Base-by-base conservation (phyloP, 2,329 filamentous ascomycete genomes). In the Fusarium scirpi region DNA sequence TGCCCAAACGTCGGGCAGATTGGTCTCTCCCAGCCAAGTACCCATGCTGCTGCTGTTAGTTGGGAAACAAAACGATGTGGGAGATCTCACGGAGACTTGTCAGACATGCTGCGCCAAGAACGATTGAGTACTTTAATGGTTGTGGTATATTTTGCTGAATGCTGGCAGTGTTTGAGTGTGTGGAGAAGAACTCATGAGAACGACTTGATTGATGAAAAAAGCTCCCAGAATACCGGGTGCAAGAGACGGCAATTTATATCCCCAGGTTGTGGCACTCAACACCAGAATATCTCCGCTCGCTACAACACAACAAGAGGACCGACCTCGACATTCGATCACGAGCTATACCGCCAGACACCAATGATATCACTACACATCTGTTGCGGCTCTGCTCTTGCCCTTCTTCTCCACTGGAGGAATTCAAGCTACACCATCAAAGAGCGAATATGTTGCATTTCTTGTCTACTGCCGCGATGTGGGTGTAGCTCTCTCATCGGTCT, bases 341-440 rank as follows among this genome's bases (percentile, higher is more conserved):
- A 58, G 30, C 56, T 49, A 52, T 60, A 32, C 62, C 44, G 3
- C 27, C 27, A 38, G 51, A 68, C 60, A 65, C 76, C 77, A 78
- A 77, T 77, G 63, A 70, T 52, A 60, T 58, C 46, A 64, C 64
- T 71, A 67, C 76, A 78, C 77, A 76, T 78, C 61, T 64, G 43
- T 40, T 72, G 74, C 65, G 70, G 66, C 73, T 77, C 72, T 71
- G 65, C 62, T 67, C 40, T 41, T 47, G 46, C 52, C 25, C 15
- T 38, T 57, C 40, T 51, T 25, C 41, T 61, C 48, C 44, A 55
- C 66, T 71, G 29, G 61, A 32, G 40, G 38, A 49, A 59, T 25
- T 20, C 47, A 53, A 24, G 66, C 58, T 72, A 74, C 74, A 74
- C 74, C 73, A 71, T 66, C 56, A 51, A 49, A 29, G 54, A 48